Evolutionary conservation across 2,329 filamentous ascomycete species (phyloP).

Genomic region (Sporothrix schenckii): DNA sequence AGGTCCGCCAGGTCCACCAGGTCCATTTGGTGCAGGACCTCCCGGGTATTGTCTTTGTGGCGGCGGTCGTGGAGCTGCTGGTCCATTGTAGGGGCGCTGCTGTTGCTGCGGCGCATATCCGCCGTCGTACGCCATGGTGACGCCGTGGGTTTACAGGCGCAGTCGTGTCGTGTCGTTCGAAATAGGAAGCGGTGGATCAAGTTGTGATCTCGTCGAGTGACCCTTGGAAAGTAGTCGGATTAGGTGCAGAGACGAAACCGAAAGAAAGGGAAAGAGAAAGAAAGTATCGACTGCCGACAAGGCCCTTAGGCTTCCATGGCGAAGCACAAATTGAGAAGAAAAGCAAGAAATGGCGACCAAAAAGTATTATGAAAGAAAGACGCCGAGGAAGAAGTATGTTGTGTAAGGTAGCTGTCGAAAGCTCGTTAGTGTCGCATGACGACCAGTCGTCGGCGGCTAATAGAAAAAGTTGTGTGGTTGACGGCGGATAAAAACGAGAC

Average conservation of each 20-base stretch:
- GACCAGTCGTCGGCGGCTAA: slow-evolving; percentile 34
- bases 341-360: background rate
- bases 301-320: slow-evolving; percentile 27
- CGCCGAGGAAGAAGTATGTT: slow-evolving; percentile 10
- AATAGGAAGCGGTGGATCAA: background rate
- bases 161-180: slow-evolving; percentile 4
- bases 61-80: slow-evolving; percentile 48
- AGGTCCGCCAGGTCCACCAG: slow-evolving; percentile 39
- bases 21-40: slow-evolving; percentile 40
- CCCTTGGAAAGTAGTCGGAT: background rate
- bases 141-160: background rate
- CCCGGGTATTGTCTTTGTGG: slow-evolving; percentile 46
- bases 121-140: slow-evolving; percentile 56
- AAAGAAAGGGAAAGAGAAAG: background rate
- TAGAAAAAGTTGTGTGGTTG: slow-evolving; percentile 12
- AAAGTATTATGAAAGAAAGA: background rate
- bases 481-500: slow-evolving; percentile 22
- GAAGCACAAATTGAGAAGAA: background rate
- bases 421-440: slow-evolving; percentile 32
- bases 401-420: slow-evolving; percentile 24
- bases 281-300: slow-evolving; percentile 5
- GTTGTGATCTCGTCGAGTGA: background rate
- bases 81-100: slow-evolving; percentile 55
- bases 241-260: slow-evolving; percentile 24
- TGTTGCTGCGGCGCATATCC: slow-evolving; percentile 47